Evolutionary conservation across 2,329 filamentous ascomycete genomes (phyloP), one percentile per base, ranked within the genome.

Genomic region (Epichloe baconii): DNA sequence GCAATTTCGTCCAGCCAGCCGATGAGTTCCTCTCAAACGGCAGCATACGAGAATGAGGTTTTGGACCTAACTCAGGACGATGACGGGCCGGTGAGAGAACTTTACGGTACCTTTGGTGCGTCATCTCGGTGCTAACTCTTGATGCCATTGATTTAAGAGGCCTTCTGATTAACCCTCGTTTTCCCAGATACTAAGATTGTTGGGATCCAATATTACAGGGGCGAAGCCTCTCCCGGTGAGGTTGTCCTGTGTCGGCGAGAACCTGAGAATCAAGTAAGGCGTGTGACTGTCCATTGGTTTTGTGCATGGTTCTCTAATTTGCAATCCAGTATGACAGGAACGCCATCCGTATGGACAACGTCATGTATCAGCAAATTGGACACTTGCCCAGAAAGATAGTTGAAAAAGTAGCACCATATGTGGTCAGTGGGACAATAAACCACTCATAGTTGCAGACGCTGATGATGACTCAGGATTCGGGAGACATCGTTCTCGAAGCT

Each of bases 261-360:
- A 61, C 82, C 85, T 2, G 60, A 66, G 1, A 91, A 91, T 59
- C 71, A 68, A 56, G 72, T 72, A 63, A 47, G 61, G 54, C 2
- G 26, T 56, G 44, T 46, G 40, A 17, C 21, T 40, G 21, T 14
- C 10, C 7, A 26, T 21, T n/a, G 23, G 19, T 14, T 19, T 10
- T 19, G 15, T 15, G 44, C 44, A 35, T 41, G n/a, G 19, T 14
- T 15, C 48, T 42, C 48, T 46, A 50, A 49, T 34, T 3, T 4
- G 34, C 35, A 19, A 14, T 19, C n/a, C 49, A 71, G 57, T 86
- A 85, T 61, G 86, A 93, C 61, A 55, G 58, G 5, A 93, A 93
- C 66, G 88, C 88, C 0, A 88, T 94, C 52, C 78, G 80, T 5
- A 79, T 94, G 1, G 76, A 86, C 59, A 94, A 93, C 64, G 86